A percentile compares a stretch with the other conserved stretches of the same genome.
These are phyloP conservation scores for Effrenium voratum DNA, from an alignment of 73 alveolate species.

Conservation along the genomic window DNA sequence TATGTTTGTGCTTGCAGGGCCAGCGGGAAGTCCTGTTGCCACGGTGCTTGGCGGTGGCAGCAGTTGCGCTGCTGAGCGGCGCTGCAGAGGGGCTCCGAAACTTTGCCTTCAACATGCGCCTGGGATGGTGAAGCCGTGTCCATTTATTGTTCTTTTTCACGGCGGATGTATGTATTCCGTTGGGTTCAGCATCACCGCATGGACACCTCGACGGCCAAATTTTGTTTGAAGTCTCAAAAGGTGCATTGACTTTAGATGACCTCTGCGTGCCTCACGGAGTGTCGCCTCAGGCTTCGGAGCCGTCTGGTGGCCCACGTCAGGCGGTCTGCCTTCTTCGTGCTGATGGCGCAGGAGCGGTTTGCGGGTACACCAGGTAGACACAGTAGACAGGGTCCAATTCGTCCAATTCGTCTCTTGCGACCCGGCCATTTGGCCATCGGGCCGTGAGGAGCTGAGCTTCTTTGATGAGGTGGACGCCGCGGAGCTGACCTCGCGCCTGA, in stretches of 20 bases:
- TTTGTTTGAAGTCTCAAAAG: background rate
- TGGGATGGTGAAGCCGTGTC: no score
- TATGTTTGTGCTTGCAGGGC: background rate
- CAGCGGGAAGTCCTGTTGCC: constrained; percentile 6
- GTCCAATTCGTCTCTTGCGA: no score
- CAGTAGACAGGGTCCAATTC: no score
- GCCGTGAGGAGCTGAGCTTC: constrained; percentile 55
- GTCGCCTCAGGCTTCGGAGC: constrained; percentile 41
- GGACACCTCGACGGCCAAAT: no score
- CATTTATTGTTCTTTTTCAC: no score
- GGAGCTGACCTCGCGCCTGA: constrained; percentile 65
- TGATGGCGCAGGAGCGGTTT: constrained; percentile 48
- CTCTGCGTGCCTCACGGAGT: no score
- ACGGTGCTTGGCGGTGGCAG: constrained; percentile 40
- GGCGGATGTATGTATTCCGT: no score
- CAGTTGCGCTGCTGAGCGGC: constrained; percentile 44
- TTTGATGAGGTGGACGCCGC: constrained; percentile 47
- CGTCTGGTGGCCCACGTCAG: constrained; percentile 42
- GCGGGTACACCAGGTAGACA: no score
- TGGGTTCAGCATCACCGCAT: no score
- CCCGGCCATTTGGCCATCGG: no score
- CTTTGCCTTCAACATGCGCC: constrained; percentile 83
- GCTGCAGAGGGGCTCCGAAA: constrained; percentile 60
- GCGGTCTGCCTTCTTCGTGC: constrained; percentile 23
- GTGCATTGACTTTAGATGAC: no score